Base-by-base conservation (phyloP, 2,329 filamentous ascomycete species). In the Ceratocystis papillata region DNA sequence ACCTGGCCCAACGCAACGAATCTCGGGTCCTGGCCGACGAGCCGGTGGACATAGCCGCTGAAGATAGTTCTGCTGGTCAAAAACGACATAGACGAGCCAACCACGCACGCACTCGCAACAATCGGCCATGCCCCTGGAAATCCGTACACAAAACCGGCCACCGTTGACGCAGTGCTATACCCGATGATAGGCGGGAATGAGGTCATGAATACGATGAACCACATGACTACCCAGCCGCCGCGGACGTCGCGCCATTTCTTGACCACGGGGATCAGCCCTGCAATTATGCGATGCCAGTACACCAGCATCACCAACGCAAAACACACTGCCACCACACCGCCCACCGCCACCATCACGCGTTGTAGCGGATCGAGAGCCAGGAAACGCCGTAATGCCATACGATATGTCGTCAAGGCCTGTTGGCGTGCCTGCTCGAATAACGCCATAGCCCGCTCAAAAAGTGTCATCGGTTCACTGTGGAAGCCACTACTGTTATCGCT, bases 1-100 rank as follows among this genome's bases (percentile, higher is more conserved):
- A 94, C 94, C 71, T 96, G 82, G 25, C 89, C 84, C 30, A 99
- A 81, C 3, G 94, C 94, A 8, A 94, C 85, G 74, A 99, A 99
- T 64, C 92, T 84, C 73, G 85, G 87, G 76, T 99, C 93, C 70
- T 82, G 81, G 66, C 89, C 89, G 62, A 96, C 87, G 71, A 96
- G 80, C 20, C 86, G 81, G 71, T 91, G 81, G 33, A 97, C 92
- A 73, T 92, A 92, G 57, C 78, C 79, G 70, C 87, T 87, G 67
- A 97, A 80, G 55, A 96, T 76, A 4, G 89, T 90, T 69, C 94
- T 82, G 64, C 88, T 91, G 59, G 89, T 84, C 67, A 95, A 73
- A 73, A 99, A 97, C 0, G 90, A 87, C 57, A 80, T 84, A 0
- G 89, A 85, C 22, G 87, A 90, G 48, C 94, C 94, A 41, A 84